Base-by-base conservation (phyloP, 2,329 filamentous ascomycete species). In the Arthrobotrys iridis region DNA sequence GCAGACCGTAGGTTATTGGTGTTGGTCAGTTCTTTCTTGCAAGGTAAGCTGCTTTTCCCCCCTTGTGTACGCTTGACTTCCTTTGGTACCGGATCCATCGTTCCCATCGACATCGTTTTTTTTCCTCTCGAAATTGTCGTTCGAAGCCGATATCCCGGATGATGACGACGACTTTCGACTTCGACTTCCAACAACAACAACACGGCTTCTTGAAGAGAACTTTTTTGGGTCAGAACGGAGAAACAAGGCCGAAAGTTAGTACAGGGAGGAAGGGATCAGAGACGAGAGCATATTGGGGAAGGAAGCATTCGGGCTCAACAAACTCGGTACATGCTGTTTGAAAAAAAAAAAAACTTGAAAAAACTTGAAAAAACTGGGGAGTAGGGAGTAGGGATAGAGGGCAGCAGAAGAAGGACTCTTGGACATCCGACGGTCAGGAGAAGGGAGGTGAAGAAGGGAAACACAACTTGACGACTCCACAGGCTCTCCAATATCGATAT, bases 1-100 rank as follows among this genome's bases (percentile, higher is more conserved):
- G 62, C 66, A 48, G 60, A 74, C 60, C 55, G 68, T 62, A 74
- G 68, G 60, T 74, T 62, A 66, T 65, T 66, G 68, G 62, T 58
- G 55, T 65, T 60, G 68, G 68, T 73, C 68, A 65, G 58, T 73
- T 73, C 68, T 74, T 66, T 74, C 55, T 66, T 65, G 52, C 33
- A 66, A 74, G 68, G 68, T 74, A 73, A 73, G 68, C 37, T 18
- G 40, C 26, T 33, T 33, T 28, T 18, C 4, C 11, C 15, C 40
- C 33, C 37, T 33, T 58, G 48, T 59, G 43, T 55, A 22, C 15
- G 30, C 43, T 59, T 30, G 50, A 37, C 20, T 18, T 55, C 48
- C 48, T 55, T 55, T 22, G 48, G 30, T 13, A 22, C 48, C 28
- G 48, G 48, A 55, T 55, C 26, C 28, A 30, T 20, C 33, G 6